Evolutionary conservation across 257 asterid species (phyloP).

Genomic region (Solanum tarijense): DNA sequence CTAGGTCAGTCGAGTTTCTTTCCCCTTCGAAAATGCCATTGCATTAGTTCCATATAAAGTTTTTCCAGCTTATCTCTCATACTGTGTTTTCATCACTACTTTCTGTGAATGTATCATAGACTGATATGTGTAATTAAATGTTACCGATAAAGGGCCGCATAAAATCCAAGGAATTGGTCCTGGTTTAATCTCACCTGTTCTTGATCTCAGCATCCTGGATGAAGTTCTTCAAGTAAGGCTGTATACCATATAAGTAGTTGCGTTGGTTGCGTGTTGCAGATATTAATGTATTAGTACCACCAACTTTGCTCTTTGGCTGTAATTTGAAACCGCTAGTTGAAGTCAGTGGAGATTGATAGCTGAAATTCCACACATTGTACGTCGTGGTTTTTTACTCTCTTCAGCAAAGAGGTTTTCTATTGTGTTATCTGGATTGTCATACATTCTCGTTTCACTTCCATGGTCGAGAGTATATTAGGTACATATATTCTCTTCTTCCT

Average conservation of each 20-base stretch:
- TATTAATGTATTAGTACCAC: no score
- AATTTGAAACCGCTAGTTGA: no score
- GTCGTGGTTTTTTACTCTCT: no score
- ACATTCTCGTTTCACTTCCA: no score
- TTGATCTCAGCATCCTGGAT: slow-evolving; percentile 26
- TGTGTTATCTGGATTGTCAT: no score
- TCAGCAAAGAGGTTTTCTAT: no score
- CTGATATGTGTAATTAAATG: neutral
- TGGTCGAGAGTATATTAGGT: no score
- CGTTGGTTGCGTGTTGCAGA: no score
- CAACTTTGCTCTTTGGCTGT: no score
- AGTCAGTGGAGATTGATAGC: no score
- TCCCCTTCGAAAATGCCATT: neutral
- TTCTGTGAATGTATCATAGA: neutral
- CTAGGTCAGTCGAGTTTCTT: slow-evolving; percentile 12
- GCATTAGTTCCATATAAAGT: neutral
- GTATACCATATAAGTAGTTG: neutral
- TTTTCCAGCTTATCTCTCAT: neutral
- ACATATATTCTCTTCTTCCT: no score
- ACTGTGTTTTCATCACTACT: neutral
- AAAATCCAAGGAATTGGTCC: slow-evolving; percentile 43
- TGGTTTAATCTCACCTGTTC: slow-evolving; percentile 24
- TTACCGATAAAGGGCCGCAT: slow-evolving; percentile 17
- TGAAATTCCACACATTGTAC: no score
- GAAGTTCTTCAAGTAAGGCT: slow-evolving; percentile 28